These are phyloP conservation scores for Incumbomyces lentus DNA, from an alignment of 2,329 filamentous ascomycete species.

Conservation along the genomic window DNA sequence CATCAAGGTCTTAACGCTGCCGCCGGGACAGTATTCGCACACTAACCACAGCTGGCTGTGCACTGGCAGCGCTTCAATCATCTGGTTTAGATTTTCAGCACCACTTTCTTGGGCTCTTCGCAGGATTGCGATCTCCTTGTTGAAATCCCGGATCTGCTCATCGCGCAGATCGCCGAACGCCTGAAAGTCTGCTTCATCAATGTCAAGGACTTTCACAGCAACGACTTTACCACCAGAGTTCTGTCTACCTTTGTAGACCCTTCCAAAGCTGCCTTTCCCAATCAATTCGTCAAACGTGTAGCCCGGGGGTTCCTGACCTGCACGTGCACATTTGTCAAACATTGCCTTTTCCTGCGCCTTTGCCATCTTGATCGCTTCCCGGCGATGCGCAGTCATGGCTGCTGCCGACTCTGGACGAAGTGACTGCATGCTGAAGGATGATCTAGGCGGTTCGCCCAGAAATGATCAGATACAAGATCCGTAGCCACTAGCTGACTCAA, in stretches of 20 bases:
- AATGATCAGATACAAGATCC: too few relatives aligned
- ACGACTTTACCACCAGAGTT: conserved; percentile 32
- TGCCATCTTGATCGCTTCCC: conserved; percentile 38
- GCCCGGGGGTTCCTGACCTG: conserved; percentile 34
- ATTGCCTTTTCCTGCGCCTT: conserved; percentile 36
- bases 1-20: conserved; percentile 53
- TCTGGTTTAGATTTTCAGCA: conserved; percentile 53
- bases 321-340: conserved; percentile 36
- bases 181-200: conserved; percentile 40
- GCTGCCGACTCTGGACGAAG: conserved; percentile 16
- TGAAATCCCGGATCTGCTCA: conserved; percentile 44
- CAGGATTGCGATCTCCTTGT: conserved; percentile 53
- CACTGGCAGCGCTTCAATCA: conserved; percentile 53
- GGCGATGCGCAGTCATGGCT: conserved; percentile 38
- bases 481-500: too few relatives aligned
- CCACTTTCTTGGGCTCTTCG: conserved; percentile 52
- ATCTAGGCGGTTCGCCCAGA: too few relatives aligned
- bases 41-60: conserved; percentile 58
- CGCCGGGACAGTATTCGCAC: conserved; percentile 56
- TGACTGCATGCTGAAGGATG: conserved; percentile 12
- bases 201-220: conserved; percentile 43
- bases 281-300: conserved; percentile 43
- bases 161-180: conserved; percentile 36
- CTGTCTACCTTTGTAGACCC: conserved; percentile 41
- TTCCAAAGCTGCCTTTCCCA: conserved; percentile 41